Conservation (phyloP, 75 land plant genomes). For the Cryptomeria japonica region DNA sequence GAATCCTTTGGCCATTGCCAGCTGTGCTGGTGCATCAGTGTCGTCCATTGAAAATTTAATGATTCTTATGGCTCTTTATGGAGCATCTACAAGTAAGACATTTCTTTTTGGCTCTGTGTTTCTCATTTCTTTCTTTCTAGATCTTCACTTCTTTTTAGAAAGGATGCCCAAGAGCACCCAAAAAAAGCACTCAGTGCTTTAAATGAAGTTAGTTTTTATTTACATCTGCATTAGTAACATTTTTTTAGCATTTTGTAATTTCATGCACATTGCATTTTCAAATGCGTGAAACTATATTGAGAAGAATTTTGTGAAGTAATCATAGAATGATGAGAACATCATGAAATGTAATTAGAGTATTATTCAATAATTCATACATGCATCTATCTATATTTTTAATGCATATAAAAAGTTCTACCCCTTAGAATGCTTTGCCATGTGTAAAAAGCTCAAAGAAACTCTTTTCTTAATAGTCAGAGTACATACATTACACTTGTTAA, state of each 20-base stretch:
- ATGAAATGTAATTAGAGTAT: background rate
- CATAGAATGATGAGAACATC: background rate
- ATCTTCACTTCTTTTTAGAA: background rate
- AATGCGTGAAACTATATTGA: background rate
- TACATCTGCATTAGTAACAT: background rate
- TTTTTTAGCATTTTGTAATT: background rate
- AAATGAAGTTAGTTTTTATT: background rate
- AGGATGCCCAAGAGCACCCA: background rate
- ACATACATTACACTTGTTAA: background rate
- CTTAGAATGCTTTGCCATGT: background rate
- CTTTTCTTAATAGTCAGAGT: background rate
- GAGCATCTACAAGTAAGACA: constrained; percentile 64
- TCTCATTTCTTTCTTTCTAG: background rate
- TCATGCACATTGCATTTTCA: background rate
- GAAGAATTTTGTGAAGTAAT: background rate
- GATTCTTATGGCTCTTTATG: constrained; percentile 63
- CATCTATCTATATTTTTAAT: background rate
- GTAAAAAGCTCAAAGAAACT: background rate
- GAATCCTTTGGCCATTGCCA: constrained; percentile 83
- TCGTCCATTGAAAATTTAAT: constrained; percentile 80
- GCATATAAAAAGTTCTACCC: background rate
- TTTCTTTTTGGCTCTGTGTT: background rate
- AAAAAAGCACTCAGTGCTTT: background rate
- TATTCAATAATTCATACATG: background rate
- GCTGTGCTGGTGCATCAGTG: constrained; percentile 82